Base-by-base conservation (phyloP, 1,284 basidiomycete species). In the Xerocomus nothofagi region DNA sequence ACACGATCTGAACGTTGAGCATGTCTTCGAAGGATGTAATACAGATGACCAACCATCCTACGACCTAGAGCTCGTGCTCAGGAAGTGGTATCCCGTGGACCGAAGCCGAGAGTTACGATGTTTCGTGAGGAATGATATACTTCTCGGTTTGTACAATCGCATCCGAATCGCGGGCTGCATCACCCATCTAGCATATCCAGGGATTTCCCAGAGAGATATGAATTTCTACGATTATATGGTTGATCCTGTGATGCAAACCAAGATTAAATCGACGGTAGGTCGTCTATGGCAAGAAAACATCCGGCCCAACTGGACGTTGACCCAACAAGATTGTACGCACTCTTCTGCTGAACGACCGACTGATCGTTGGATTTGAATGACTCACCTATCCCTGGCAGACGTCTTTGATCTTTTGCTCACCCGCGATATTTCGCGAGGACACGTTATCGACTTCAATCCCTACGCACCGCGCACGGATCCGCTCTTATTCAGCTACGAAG, bases 401-500 rank as follows among this genome's bases (percentile, higher is more conserved):
- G 74, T 82, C 2, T 87, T 97, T 60, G 95, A 98, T 66, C 72
- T 97, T 39, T 82, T 97, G 51, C 77, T 98, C 34, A 93, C 90
- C 1, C 84, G 93, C 15, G 83, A 91, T 63, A 76, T 92, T 37
- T 71, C 76, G 1, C 76, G 81, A 9, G 88, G 84, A 6, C 88
- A 93, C 67, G 75, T 96, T 56, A 68, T 98, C 57, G 96, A 98
- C 69, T 89, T 98, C 69, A 93, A 93, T 58, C 92, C 93, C 0
- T 98, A 88, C 64, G 80, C 88, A 11, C 79, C 82, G 1, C 84
- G 84, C 30, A 98, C 95, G 17, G 95, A 98, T 66, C 68, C 93
- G 1, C 78, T 97, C 1, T 73, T 98, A 9, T 98, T 95, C 72
- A 79, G 78, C 0, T 98, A 91, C 66, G 80, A 88, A 27, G 89